Evolutionary conservation across 768 basidiomycete genomes (phyloP).

Genomic region (Panus rudis): DNA sequence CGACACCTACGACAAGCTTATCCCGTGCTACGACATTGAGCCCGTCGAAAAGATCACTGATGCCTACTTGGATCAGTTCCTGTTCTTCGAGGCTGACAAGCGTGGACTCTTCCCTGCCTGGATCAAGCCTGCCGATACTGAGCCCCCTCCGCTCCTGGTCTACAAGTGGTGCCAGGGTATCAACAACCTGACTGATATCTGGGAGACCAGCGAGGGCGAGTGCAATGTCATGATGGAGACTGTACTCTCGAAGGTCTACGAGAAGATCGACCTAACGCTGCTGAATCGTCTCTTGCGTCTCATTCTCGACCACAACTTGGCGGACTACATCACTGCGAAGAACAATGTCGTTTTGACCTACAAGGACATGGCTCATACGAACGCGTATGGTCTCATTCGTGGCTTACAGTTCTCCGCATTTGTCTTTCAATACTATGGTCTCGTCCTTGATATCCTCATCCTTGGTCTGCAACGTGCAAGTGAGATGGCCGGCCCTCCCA

Average conservation of each 20-base stretch:
- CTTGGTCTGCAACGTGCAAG: conserved; percentile 96
- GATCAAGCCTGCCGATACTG: conserved; percentile 98
- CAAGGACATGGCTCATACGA: conserved; percentile 98
- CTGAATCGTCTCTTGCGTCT: conserved; percentile 93
- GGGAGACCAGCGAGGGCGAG: conserved; percentile 98
- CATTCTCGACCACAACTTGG: conserved; percentile 97
- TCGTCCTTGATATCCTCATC: conserved; percentile 91
- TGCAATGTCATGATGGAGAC: conserved; percentile 99
- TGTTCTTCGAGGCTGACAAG: conserved; percentile 62
- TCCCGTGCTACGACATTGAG: conserved; percentile 98
- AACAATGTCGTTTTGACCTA: conserved; percentile 95
- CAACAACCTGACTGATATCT: conserved; percentile 96
- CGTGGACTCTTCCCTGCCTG: conserved; percentile 96
- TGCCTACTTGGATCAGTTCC: conserved; percentile 34
- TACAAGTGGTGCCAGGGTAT: conserved; percentile 99
- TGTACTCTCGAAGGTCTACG: conserved; percentile 94
- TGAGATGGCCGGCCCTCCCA: conserved; percentile 98
- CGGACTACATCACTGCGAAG: conserved; percentile 98
- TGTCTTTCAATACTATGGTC: conserved; percentile 98
- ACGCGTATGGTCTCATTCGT: conserved; percentile 94
- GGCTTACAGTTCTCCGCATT: conserved; percentile 98
- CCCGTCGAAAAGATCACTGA: conserved; percentile 99
- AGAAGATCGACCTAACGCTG: conserved; percentile 96
- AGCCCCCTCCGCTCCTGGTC: conserved; percentile 91
- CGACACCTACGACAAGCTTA: conserved; percentile 96